phyloP scores from a whole-genome alignment of 495 filamentous ascomycete genomes.

The Aspergillus leporis region DNA sequence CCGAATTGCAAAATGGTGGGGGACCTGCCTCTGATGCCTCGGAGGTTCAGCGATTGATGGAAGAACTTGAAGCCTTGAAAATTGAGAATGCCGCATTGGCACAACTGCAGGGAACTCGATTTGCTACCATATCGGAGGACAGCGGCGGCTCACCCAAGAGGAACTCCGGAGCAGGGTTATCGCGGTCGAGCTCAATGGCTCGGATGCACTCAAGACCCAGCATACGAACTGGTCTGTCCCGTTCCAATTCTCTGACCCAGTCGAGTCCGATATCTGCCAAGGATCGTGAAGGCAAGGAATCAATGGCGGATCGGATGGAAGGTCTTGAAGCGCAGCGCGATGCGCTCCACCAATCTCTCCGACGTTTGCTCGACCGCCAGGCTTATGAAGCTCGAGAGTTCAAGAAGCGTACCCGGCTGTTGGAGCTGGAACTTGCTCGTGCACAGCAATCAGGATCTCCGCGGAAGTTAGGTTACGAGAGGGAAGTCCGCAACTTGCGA shows the following conservation, averaged over 20 bases:
- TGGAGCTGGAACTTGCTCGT: constrained; percentile 77
- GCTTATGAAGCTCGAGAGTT: constrained; percentile 78
- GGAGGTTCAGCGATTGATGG: constrained; percentile 68
- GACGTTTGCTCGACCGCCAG: constrained; percentile 84
- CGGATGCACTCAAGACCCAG: constrained; percentile 37
- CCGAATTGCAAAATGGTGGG: constrained; percentile 70
- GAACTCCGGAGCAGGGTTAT: constrained; percentile 48
- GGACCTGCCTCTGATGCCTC: constrained; percentile 62
- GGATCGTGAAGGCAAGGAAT: constrained; percentile 64
- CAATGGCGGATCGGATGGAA: constrained; percentile 80
- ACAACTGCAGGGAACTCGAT: constrained; percentile 50
- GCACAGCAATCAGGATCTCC: constrained; percentile 67
- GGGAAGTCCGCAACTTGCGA: constrained; percentile 74
- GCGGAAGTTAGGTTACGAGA: constrained; percentile 74
- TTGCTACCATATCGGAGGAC: constrained; percentile 68
- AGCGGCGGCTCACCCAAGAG: constrained; percentile 20
- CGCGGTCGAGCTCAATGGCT: constrained; percentile 63
- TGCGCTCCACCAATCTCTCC: constrained; percentile 82
- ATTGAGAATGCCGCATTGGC: constrained; percentile 54
- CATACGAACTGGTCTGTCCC: constrained; percentile 35
- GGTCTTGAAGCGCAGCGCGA: constrained; percentile 93
- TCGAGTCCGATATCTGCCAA: constrained; percentile 64
- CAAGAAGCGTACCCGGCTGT: constrained; percentile 67
- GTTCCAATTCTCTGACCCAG: constrained; percentile 48
- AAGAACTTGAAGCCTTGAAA: constrained; percentile 65